These are phyloP conservation scores for Umbilicus rupestris DNA, from an alignment of 164 flowering plant genomes.

Conservation along the genomic window DNA sequence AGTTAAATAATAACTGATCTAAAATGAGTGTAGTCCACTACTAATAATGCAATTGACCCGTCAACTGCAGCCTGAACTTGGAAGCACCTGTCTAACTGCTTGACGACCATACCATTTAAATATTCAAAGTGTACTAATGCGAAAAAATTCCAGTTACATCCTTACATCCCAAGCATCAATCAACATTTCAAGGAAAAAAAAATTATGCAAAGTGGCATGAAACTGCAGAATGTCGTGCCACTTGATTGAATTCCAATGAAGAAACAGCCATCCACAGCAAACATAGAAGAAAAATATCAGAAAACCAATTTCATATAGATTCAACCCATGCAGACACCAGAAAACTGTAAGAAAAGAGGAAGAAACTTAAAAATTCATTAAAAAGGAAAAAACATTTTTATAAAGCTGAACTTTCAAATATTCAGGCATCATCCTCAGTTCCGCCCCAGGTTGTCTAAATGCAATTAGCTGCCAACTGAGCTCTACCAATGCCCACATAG, in stretches of 20 bases:
- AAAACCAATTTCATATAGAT: too few relatives aligned
- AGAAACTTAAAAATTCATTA: not conserved
- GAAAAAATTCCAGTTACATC: too few relatives aligned
- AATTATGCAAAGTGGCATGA: not conserved
- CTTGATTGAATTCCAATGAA: not conserved
- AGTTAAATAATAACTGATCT: too few relatives aligned
- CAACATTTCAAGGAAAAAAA: not conserved
- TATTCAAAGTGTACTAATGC: not conserved
- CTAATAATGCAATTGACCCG: not conserved
- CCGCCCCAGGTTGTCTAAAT: not conserved
- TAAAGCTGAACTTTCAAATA: not conserved
- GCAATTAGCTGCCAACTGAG: not conserved
- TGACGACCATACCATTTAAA: not conserved
- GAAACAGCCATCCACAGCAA: too few relatives aligned
- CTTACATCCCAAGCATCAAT: constrained; percentile 1
- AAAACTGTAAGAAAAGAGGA: not conserved
- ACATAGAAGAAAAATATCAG: too few relatives aligned
- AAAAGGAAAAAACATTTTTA: not conserved
- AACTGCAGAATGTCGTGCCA: not conserved
- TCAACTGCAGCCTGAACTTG: not conserved
- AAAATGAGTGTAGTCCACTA: too few relatives aligned
- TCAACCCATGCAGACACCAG: not conserved
- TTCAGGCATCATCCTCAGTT: not conserved
- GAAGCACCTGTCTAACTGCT: not conserved
- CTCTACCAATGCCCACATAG: not conserved